Percentiles rank a stretch among this genome's conserved stretches.
Conservation (phyloP, 2,329 filamentous ascomycete species). For the Calonectria hongkongensis region DNA sequence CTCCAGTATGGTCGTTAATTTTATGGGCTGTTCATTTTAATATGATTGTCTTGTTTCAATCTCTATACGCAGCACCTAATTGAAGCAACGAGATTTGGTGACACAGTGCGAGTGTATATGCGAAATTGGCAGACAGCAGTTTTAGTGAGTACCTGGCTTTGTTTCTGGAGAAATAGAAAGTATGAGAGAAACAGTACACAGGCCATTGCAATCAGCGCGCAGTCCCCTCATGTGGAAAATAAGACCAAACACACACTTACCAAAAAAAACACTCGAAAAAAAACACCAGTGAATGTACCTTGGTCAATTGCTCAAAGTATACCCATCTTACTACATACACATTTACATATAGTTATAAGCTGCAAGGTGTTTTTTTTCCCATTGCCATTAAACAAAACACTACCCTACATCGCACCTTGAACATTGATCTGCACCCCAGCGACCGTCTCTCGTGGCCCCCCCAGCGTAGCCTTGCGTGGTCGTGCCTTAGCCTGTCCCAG, state of each 20-base stretch:
- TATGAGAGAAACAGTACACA: too few relatives aligned
- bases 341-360: not conserved
- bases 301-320: too few relatives aligned
- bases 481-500: constrained; percentile 26
- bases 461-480: constrained; percentile 34
- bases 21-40: not conserved
- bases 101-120: not conserved
- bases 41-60: not conserved
- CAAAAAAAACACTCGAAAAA: too few relatives aligned
- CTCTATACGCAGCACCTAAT: too few relatives aligned
- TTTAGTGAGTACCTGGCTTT: too few relatives aligned
- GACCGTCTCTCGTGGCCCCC: constrained; percentile 10
- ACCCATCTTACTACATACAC: not conserved
- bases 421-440: constrained; percentile 26
- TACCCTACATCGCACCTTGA: constrained; percentile 29
- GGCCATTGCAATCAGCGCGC: too few relatives aligned
- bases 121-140: not conserved
- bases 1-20: not conserved
- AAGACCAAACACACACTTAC: too few relatives aligned
- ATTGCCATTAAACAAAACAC: constrained; percentile 10
- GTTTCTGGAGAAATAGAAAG: too few relatives aligned
- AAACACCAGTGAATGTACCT: too few relatives aligned
- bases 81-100: too few relatives aligned
- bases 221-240: too few relatives aligned
- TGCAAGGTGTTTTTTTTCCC: not conserved